Evolutionary conservation across 2,329 filamentous ascomycete species (phyloP), one percentile per base, ranked within the genome.

Genomic region (Cytospora chrysosperma): DNA sequence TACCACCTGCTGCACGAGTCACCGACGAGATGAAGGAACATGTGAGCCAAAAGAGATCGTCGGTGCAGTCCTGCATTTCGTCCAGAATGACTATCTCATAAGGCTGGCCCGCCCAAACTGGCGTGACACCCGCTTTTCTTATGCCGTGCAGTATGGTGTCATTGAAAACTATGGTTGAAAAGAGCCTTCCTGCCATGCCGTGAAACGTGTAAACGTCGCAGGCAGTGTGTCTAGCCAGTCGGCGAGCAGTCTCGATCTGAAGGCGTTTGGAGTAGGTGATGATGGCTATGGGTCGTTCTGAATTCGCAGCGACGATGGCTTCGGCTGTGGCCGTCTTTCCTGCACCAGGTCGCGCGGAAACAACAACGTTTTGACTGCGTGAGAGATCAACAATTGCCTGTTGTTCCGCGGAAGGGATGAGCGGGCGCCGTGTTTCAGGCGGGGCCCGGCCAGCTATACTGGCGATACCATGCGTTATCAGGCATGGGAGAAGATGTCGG

Each of bases 321-420:
- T 74, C 69, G 19, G 73, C 70, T 1, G 71, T 74, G 0, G 72
- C 69, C 9, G 73, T 73, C 57, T 75, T 75, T 1, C 73, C 73
- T 1, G 73, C 72, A 0, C 73, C 73, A 7, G 73, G 73, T 21
- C 72, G 68, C 4, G 72, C 73, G 1, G 73, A 74, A 13, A 75
- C 72, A 8, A 75, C 67, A 1, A 73, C 68, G 65, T 75, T 74
- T 32, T 72, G 65, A 8, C 49, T 61, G 15, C 55, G 49, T 21
- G 70, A 70, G 1, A 69, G 57, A 8, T 67, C 58, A 12, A 71
- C 71, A 13, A 74, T 66, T 21, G 58, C 57, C 7, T 58, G 21
- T 56, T 75, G 73, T 40, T 73, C 70, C 4, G 56, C 19, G 2
- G 72, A 74, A 30, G 70, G 69, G 50, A 19, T 30, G 50, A 27